A percentile compares a stretch with the other conserved stretches of the same genome.
phyloP scores from a whole-genome alignment of 108 stramenopile genomes.

The Cyclotella atomus region DNA sequence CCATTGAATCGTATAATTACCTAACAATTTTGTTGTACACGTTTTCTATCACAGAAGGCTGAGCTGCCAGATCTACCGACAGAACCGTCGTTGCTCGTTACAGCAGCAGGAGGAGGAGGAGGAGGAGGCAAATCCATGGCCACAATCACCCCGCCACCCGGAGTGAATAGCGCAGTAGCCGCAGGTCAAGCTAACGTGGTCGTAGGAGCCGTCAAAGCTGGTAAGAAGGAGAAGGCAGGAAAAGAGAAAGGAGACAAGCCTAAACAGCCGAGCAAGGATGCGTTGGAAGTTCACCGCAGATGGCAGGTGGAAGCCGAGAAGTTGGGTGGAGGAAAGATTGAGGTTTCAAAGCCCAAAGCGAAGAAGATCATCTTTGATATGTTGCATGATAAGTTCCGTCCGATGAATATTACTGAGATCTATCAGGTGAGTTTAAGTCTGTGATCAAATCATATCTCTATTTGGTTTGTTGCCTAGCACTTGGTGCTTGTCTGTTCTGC shows the following conservation, averaged over 20 bases:
- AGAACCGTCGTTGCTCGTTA: constrained; percentile 21
- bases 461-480: too few species aligned
- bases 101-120: too few species aligned
- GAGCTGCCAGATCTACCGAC: constrained; percentile 56
- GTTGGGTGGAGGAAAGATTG: constrained; percentile 69
- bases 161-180: constrained; percentile 20
- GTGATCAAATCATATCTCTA: neutral
- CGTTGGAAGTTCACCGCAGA: constrained; percentile 51
- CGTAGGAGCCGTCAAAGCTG: constrained; percentile 16
- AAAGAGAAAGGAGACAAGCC: constrained; percentile 2
- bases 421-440: constrained; percentile 50
- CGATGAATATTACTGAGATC: constrained; percentile 82
- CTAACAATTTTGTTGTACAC: neutral
- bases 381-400: constrained; percentile 67
- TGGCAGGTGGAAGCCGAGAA: constrained; percentile 77
- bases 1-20: too few species aligned
- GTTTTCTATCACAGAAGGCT: constrained; percentile 27
- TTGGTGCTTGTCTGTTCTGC: too few species aligned
- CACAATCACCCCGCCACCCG: constrained; percentile 56
- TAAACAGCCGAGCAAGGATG: constrained; percentile 18
- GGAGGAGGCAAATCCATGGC: constrained; percentile 9
- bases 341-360: constrained; percentile 67
- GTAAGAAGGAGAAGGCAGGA: neutral
- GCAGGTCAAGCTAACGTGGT: constrained; percentile 32
- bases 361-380: constrained; percentile 79